Evolutionary conservation across 345 rosid genomes (phyloP).

Genomic region (Rubroshorea leprosula): DNA sequence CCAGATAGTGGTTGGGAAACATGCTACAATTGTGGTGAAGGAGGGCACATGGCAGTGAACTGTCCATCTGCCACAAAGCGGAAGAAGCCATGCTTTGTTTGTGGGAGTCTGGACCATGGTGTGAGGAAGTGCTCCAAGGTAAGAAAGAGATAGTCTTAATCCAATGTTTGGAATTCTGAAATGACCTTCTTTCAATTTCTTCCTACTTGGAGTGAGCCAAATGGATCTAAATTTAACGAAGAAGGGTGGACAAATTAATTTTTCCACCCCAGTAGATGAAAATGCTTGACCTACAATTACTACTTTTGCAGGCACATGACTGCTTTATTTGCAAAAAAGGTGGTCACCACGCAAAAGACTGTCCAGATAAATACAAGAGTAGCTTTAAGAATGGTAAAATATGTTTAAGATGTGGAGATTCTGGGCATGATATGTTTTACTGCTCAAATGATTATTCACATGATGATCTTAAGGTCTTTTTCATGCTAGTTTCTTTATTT

Average conservation of each 20-base stretch:
- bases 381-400: slow-evolving; percentile 31
- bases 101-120: slow-evolving; percentile 86
- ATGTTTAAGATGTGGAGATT: slow-evolving; percentile 78
- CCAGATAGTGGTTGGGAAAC: slow-evolving; percentile 60
- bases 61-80: slow-evolving; percentile 54
- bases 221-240: no score
- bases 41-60: slow-evolving; percentile 79
- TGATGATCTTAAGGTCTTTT: slow-evolving; percentile 69
- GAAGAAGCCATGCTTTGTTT: slow-evolving; percentile 71
- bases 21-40: slow-evolving; percentile 84
- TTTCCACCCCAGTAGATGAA: not conserved
- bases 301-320: slow-evolving; percentile 45
- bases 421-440: slow-evolving; percentile 84
- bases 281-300: slow-evolving; percentile 1
- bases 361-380: slow-evolving; percentile 62
- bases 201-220: no score
- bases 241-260: no score
- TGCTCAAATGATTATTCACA: slow-evolving; percentile 52
- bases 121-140: slow-evolving; percentile 78
- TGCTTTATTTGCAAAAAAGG: slow-evolving; percentile 71
- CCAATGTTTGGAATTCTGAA: not conserved
- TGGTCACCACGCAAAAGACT: slow-evolving; percentile 80
- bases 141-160: not conserved
- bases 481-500: not conserved
- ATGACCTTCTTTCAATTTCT: not conserved